Conservation (phyloP, 306 rosid genomes). For the Nissolia schottii region DNA sequence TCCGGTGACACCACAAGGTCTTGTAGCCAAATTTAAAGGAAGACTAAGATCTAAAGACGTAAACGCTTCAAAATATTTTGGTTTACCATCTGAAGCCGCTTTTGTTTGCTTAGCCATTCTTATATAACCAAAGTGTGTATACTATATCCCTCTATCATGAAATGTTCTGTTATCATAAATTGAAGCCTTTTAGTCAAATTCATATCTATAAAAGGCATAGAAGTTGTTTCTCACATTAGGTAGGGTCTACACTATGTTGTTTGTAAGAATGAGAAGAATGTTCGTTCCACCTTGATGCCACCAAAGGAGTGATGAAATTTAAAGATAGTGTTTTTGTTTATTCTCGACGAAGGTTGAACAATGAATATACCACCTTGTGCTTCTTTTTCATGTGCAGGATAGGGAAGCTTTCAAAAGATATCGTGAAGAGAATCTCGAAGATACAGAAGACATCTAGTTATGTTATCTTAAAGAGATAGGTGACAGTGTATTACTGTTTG, state of each 20-base stretch:
- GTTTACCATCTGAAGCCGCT: background rate
- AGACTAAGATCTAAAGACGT: slow-evolving; percentile 63
- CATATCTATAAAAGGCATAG: background rate
- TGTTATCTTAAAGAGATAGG: slow-evolving; percentile 62
- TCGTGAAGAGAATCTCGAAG: slow-evolving; percentile 71
- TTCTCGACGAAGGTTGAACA: slow-evolving; percentile 11
- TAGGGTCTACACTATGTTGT: background rate
- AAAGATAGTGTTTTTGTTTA: background rate
- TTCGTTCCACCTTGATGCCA: background rate
- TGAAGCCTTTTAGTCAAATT: background rate
- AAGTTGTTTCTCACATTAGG: background rate
- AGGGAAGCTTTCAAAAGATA: slow-evolving; percentile 66
- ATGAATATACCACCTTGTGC: background rate
- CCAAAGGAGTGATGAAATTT: background rate
- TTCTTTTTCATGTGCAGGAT: slow-evolving; percentile 51
- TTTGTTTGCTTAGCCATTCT: background rate
- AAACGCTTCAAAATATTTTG: slow-evolving; percentile 15
- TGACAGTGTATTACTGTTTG: slow-evolving; percentile 15
- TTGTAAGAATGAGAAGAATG: background rate
- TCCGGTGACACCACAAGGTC: slow-evolving; percentile 78
- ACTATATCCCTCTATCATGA: background rate
- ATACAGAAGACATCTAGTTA: slow-evolving; percentile 61
- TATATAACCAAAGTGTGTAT: background rate
- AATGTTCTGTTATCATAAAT: background rate
- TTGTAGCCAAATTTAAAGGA: slow-evolving; percentile 72